Evolutionary conservation across 257 asterid genomes (phyloP).

Genomic region (Fraxinus cuspidata): DNA sequence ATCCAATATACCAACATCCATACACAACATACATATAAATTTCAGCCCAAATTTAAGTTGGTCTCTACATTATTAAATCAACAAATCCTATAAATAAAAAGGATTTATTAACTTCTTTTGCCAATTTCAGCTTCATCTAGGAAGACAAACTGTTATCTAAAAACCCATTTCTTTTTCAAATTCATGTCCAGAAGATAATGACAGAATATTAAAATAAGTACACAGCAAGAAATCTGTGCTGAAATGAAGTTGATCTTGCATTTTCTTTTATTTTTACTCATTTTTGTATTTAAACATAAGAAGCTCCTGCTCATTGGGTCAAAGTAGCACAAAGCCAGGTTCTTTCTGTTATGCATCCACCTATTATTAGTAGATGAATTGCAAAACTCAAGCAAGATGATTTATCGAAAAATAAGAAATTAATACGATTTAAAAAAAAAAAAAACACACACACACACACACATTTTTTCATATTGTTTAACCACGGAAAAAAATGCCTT

Average conservation of each 20-base stretch:
- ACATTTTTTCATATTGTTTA: neutral
- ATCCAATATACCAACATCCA: neutral
- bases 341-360: neutral
- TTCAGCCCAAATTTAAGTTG: neutral
- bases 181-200: neutral
- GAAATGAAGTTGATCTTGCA: neutral
- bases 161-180: neutral
- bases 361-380: neutral
- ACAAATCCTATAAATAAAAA: too few relatives aligned
- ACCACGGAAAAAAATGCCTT: neutral
- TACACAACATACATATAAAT: neutral
- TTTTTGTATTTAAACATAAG: neutral
- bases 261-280: neutral
- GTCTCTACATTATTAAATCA: too few relatives aligned
- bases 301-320: neutral
- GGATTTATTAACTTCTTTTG: too few relatives aligned
- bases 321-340: neutral
- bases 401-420: neutral
- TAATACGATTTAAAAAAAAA: neutral
- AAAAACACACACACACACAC: neutral
- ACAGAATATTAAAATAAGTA: neutral
- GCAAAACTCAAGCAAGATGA: neutral
- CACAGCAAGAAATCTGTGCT: neutral
- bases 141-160: neutral
- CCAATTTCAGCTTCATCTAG: neutral